Evolutionary conservation across 2,329 filamentous ascomycete genomes (phyloP).

Genomic region (Fusarium humuli): DNA sequence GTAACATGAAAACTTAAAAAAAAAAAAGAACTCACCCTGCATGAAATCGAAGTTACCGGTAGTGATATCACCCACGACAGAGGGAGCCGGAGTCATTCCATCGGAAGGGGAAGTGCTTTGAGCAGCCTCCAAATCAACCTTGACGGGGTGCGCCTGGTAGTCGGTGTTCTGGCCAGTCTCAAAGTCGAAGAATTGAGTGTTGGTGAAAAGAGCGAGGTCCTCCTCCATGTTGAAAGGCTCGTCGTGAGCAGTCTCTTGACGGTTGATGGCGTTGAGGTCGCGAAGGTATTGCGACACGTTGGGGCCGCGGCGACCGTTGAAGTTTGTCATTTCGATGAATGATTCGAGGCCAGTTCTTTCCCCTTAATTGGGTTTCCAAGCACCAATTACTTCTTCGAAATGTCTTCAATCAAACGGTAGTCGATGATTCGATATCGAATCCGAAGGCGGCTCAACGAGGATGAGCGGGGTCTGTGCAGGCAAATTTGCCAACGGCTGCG

Average conservation of each 20-base stretch:
- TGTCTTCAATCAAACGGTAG: conserved; percentile 8
- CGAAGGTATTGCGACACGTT: conserved; percentile 93
- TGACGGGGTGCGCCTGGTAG: conserved; percentile 63
- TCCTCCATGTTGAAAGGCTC: conserved; percentile 74
- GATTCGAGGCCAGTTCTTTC: conserved; percentile 3
- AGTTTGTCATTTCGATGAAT: conserved; percentile 71
- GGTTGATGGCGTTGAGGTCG: conserved; percentile 81
- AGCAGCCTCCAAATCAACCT: conserved; percentile 54
- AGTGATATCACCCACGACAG: conserved; percentile 59
- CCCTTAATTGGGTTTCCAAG: neutral
- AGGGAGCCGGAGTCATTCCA: conserved; percentile 54
- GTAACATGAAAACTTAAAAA: neutral
- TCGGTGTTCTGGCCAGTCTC: conserved; percentile 73
- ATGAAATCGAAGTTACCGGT: conserved; percentile 62
- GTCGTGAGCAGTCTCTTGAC: conserved; percentile 65
- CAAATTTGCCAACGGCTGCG: conserved; percentile 36
- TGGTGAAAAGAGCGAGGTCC: conserved; percentile 82
- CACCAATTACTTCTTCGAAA: conserved; percentile 18
- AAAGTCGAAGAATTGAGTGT: conserved; percentile 83
- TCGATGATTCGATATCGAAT: conserved; percentile 8
- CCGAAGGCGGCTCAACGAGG: conserved; percentile 30
- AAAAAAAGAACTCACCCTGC: conserved; percentile 56
- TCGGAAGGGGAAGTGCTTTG: conserved; percentile 52
- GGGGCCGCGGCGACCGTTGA: conserved; percentile 80
- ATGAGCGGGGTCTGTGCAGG: conserved; percentile 45